Conservation (phyloP, 805 yeast species). For the Barnettozyma salicaria region DNA sequence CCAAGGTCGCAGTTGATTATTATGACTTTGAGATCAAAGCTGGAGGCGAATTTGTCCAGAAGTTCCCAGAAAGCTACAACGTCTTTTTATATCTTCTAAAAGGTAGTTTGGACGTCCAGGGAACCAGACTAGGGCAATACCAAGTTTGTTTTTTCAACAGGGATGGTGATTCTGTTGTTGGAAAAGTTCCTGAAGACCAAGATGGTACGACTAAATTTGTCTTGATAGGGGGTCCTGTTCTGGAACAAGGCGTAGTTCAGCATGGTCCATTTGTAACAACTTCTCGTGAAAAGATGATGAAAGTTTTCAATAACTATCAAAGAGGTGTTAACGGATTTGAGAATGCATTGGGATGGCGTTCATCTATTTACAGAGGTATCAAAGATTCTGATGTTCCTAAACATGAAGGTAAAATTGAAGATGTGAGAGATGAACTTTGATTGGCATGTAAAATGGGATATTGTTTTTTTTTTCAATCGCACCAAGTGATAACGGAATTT, state of each 20-base stretch:
- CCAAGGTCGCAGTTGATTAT: conserved; percentile 75
- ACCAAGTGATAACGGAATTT: neutral
- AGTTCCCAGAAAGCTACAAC: conserved; percentile 54
- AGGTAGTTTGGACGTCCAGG: conserved; percentile 50
- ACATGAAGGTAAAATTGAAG: conserved; percentile 8
- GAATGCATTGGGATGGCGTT: conserved; percentile 53
- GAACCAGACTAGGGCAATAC: conserved; percentile 36
- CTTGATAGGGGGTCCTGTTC: conserved; percentile 67
- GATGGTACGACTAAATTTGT: conserved; percentile 52
- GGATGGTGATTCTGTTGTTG: conserved; percentile 60
- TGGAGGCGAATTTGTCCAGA: conserved; percentile 58
- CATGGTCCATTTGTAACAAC: conserved; percentile 91
- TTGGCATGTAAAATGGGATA: neutral
- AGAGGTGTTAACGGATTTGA: conserved; percentile 64
- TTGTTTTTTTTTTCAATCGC: too few species aligned
- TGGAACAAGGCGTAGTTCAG: conserved; percentile 74
- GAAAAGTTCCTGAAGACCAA: conserved; percentile 41
- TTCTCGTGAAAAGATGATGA: conserved; percentile 53
- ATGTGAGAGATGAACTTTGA: conserved; percentile 15
- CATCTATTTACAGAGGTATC: conserved; percentile 34
- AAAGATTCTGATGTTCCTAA: conserved; percentile 23
- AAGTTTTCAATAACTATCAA: conserved; percentile 72
- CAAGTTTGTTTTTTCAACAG: conserved; percentile 58
- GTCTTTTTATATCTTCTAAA: conserved; percentile 61
- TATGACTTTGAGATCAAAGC: conserved; percentile 61